phyloP scores from a whole-genome alignment of 768 basidiomycete species.

The Sistotremastrum suecicum region DNA sequence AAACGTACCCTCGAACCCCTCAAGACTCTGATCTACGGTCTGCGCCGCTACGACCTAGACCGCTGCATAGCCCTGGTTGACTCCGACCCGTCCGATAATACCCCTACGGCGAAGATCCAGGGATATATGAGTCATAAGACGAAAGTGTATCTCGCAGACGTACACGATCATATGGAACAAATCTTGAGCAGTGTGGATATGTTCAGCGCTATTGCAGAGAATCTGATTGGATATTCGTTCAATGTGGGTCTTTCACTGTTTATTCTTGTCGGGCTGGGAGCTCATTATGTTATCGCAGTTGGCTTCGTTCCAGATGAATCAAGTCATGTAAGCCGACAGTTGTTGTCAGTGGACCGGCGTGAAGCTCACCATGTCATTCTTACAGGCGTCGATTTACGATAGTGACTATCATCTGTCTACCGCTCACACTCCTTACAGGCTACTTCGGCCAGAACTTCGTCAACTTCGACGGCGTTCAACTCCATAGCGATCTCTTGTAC shows the following conservation, averaged over 20 bases:
- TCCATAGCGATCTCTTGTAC: slow-evolving; percentile 33
- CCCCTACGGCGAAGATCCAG: slow-evolving; percentile 21
- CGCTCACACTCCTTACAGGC: slow-evolving; percentile 54
- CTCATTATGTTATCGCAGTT: slow-evolving; percentile 24
- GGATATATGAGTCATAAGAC: slow-evolving; percentile 58
- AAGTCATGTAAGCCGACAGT: slow-evolving; percentile 41
- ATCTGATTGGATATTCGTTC: slow-evolving; percentile 61
- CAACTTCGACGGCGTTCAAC: slow-evolving; percentile 32
- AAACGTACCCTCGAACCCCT: slow-evolving; percentile 64
- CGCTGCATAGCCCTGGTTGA: slow-evolving; percentile 46
- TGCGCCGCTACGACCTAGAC: slow-evolving; percentile 58
- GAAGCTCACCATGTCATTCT: not conserved
- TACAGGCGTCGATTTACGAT: slow-evolving; percentile 49
- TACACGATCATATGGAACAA: slow-evolving; percentile 65
- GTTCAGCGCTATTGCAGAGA: slow-evolving; percentile 57
- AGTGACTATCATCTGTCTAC: slow-evolving; percentile 58
- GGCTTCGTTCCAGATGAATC: slow-evolving; percentile 63
- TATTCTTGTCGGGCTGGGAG: not conserved
- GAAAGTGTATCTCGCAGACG: slow-evolving; percentile 61
- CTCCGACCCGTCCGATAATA: slow-evolving; percentile 15
- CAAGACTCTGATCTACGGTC: slow-evolving; percentile 51
- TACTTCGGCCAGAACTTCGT: slow-evolving; percentile 66
- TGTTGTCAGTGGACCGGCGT: not conserved
- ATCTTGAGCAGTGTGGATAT: slow-evolving; percentile 57
- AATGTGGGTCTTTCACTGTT: slow-evolving; percentile 31